Conservation (phyloP, 164 flowering plant species). For the Umbilicus rupestris region DNA sequence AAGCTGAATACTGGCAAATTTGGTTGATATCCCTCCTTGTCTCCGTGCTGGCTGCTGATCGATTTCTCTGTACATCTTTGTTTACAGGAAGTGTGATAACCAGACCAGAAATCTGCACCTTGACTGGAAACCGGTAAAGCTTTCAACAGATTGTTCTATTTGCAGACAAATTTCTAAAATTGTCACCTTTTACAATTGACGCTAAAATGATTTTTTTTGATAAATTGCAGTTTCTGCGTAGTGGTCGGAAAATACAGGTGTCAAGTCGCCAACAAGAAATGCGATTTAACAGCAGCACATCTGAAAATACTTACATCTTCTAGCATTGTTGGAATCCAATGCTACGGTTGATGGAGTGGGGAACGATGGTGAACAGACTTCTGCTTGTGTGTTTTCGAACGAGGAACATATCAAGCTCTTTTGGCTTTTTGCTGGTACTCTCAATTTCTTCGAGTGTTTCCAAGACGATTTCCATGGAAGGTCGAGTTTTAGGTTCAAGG, state of each 20-base stretch:
- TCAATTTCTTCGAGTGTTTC: conserved; percentile 20
- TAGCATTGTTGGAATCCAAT: no score
- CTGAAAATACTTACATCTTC: no score
- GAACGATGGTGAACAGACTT: background rate
- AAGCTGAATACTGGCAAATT: no score
- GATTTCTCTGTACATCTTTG: background rate
- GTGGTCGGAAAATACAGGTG: no score
- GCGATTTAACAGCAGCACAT: no score
- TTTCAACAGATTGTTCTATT: background rate
- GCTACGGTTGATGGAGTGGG: background rate
- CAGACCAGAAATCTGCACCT: background rate
- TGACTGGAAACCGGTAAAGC: background rate
- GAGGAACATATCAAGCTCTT: background rate
- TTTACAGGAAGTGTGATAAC: background rate
- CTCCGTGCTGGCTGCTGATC: no score
- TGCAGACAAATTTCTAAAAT: no score
- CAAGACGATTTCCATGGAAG: conserved; percentile 39
- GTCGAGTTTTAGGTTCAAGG: conserved; percentile 27
- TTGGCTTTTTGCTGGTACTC: conserved; percentile 17
- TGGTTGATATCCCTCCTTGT: background rate
- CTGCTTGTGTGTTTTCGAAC: background rate
- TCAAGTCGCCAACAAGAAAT: no score
- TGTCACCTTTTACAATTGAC: no score
- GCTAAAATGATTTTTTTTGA: no score
- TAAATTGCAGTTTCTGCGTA: no score